Base-by-base conservation (phyloP, 208 protist genomes). In the Crithidia expoeki region DNA sequence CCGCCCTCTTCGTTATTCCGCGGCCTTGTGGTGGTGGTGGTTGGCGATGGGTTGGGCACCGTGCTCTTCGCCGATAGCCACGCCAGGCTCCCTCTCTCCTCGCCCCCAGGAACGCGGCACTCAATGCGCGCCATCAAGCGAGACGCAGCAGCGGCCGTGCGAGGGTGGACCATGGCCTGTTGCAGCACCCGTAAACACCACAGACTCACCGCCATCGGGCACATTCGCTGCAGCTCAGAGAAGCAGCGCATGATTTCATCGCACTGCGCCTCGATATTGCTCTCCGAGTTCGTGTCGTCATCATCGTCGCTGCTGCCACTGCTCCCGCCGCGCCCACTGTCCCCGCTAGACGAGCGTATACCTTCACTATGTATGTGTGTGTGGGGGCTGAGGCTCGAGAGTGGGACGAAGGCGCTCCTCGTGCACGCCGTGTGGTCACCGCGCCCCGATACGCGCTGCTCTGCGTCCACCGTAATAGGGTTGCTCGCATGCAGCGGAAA, bases 231-330 rank as follows among this genome's bases (percentile, higher is more conserved):
- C 34, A 77, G 47, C 6, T 49, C 40, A 10, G 50, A 66, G 30
- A 68, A 62, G 65, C 63, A 72, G 51, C 64, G 64, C 40, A 72
- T 49, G 14, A 77, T 27, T 46, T 77, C 72, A 17, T 77, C 72
- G 64, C 72, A 72, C 36, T 38, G 72, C 36, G 52, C 55, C 50
- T 65, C 59, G 19, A 55, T 30, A 46, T 33, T 38, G 44, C 50
- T n/a, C 33, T 28, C 46, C 4, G n/a, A 47, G 12, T 56, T 60
- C n/a, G 36, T 60, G 25, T 52, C 63, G 9, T 7, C 28, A 11
- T 6, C 57, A 21, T 19, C 32, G 55, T 42, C n/a, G 32, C 9
- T 21, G 2, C 9, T 44, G 21, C 27, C n/a, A 34, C 21, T 27
- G n/a, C 4, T 40, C 33, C 9, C 11, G 4, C 28, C 36, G 40